These are phyloP conservation scores for Mucor circinelloides DNA, from an alignment of 371 early-diverging fungal genomes.

Conservation along the genomic window DNA sequence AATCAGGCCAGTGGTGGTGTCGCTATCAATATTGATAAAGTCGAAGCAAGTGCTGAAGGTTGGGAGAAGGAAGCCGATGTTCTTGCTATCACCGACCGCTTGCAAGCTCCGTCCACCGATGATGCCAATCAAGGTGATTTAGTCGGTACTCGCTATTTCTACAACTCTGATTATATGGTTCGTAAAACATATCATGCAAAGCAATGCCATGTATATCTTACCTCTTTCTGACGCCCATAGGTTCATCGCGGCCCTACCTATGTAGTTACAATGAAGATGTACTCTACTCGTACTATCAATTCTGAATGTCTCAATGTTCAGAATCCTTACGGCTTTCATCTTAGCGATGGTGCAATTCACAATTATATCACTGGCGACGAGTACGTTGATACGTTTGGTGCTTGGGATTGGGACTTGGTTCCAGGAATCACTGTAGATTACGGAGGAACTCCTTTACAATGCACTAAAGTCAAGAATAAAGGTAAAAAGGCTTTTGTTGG, in stretches of 20 bases:
- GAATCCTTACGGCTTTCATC: constrained; percentile 30
- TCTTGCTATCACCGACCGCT: constrained; percentile 13
- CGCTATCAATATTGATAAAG: constrained; percentile 17
- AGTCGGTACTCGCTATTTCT: constrained; percentile 35
- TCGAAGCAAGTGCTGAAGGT: constrained; percentile 16
- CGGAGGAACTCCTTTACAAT: constrained; percentile 20
- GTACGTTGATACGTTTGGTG: constrained; percentile 31
- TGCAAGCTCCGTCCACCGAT: constrained; percentile 1
- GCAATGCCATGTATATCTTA: background rate
- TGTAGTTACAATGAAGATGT: constrained; percentile 39
- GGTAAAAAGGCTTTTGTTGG: constrained; percentile 27
- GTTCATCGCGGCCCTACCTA: constrained; percentile 32
- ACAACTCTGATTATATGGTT: constrained; percentile 38
- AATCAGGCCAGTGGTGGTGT: constrained; percentile 27
- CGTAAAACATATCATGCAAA: background rate
- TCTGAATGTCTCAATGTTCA: constrained; percentile 38
- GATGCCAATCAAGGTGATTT: constrained; percentile 38
- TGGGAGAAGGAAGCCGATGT: constrained; percentile 14
- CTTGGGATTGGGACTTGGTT: constrained; percentile 36
- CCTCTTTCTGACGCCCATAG: background rate
- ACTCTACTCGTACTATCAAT: constrained; percentile 34
- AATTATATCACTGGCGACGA: constrained; percentile 38
- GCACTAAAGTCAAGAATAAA: constrained; percentile 6
- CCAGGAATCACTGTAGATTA: constrained; percentile 35
- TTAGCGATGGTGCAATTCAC: constrained; percentile 35